Evolutionary conservation across 495 filamentous ascomycete species (phyloP).

Genomic region (Penicillium maclennaniae): DNA sequence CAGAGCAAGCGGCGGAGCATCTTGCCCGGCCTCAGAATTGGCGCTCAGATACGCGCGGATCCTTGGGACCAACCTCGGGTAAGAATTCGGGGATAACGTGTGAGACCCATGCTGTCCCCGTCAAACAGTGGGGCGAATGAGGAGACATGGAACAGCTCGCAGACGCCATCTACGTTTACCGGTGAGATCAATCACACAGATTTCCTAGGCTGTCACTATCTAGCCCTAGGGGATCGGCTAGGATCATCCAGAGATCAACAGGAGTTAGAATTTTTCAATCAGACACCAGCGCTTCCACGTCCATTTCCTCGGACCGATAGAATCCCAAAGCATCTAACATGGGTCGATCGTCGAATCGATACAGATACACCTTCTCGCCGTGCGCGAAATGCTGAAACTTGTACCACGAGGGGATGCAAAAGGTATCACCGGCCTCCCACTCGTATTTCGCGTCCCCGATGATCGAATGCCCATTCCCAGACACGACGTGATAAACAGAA

Average conservation of each 20-base stretch:
- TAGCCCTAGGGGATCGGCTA: not conserved
- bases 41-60: not conserved
- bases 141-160: not conserved
- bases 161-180: not conserved
- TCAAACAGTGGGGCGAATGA: not conserved
- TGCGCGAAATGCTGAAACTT: slow-evolving; percentile 41
- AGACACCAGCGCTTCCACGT: slow-evolving; percentile 25
- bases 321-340: slow-evolving; percentile 45
- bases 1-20: not conserved
- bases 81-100: not conserved
- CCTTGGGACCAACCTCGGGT: not conserved
- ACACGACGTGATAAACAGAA: slow-evolving; percentile 40
- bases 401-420: slow-evolving; percentile 44
- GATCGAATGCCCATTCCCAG: slow-evolving; percentile 30
- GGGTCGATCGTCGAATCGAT: slow-evolving; percentile 44
- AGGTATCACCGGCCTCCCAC: slow-evolving; percentile 42
- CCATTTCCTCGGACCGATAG: slow-evolving; percentile 35
- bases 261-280: not conserved
- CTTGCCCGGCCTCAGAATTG: not conserved
- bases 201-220: not conserved
- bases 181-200: not conserved
- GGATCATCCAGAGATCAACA: not conserved
- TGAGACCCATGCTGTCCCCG: not conserved
- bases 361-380: slow-evolving; percentile 37
- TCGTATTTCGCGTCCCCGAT: slow-evolving; percentile 28